A percentile compares a stretch with the other conserved stretches of the same genome.
These are phyloP conservation scores for Lachnellula cervina DNA, from an alignment of 2,329 filamentous ascomycete genomes.

Conservation along the genomic window DNA sequence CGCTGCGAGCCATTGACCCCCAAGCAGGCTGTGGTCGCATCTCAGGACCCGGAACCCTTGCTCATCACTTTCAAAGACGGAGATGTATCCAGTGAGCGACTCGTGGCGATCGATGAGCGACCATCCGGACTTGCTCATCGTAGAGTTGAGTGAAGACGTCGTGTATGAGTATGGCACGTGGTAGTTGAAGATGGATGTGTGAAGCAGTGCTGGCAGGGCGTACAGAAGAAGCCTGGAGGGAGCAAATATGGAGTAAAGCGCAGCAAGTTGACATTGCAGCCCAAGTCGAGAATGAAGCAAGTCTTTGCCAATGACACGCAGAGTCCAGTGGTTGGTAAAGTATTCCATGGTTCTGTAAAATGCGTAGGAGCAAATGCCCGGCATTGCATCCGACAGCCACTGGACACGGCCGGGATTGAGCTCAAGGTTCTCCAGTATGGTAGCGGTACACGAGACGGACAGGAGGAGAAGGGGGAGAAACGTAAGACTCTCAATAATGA, in stretches of 20 bases:
- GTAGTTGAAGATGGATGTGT: slow-evolving; percentile 67
- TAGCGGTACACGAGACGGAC: slow-evolving; percentile 59
- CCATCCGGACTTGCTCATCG: slow-evolving; percentile 62
- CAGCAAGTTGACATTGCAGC: slow-evolving; percentile 63
- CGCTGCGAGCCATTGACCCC: slow-evolving; percentile 76
- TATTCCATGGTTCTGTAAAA: slow-evolving; percentile 48
- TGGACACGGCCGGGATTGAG: slow-evolving; percentile 46
- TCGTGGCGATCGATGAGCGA: slow-evolving; percentile 75
- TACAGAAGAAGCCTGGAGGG: slow-evolving; percentile 65
- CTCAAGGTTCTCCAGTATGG: slow-evolving; percentile 58
- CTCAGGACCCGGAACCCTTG: slow-evolving; percentile 75
- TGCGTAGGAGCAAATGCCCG: slow-evolving; percentile 62
- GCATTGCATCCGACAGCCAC: slow-evolving; percentile 57
- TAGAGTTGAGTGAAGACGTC: slow-evolving; percentile 59
- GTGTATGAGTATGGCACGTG: slow-evolving; percentile 62
- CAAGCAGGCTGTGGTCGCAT: slow-evolving; percentile 90
- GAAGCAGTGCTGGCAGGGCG: slow-evolving; percentile 66
- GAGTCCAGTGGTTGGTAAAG: slow-evolving; percentile 37
- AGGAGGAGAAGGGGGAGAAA: slow-evolving; percentile 64
- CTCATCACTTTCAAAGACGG: slow-evolving; percentile 72
- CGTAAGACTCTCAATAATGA: slow-evolving; percentile 69
- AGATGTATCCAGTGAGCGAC: slow-evolving; percentile 87
- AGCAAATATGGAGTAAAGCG: slow-evolving; percentile 58
- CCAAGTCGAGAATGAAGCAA: slow-evolving; percentile 66
- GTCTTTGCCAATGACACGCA: slow-evolving; percentile 53